phyloP scores from a whole-genome alignment of 2,329 filamentous ascomycete species.

The Colletotrichum destructivum region DNA sequence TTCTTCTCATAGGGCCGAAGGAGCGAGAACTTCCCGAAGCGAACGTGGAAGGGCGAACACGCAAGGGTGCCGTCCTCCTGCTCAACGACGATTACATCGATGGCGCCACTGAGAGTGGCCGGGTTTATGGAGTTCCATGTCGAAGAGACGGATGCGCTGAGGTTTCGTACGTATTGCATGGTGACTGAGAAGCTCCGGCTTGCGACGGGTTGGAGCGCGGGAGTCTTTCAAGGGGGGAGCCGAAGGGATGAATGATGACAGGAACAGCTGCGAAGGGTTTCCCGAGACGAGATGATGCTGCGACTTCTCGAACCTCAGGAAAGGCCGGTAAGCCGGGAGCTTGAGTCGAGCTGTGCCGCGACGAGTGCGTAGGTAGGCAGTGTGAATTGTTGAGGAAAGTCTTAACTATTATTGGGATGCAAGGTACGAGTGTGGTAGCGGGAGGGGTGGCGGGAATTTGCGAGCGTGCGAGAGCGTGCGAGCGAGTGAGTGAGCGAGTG shows the following conservation, averaged over 20 bases:
- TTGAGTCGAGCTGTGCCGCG: conserved; percentile 10
- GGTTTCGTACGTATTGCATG: conserved; percentile 98
- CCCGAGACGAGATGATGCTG: conserved; percentile 9
- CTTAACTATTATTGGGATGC: conserved; percentile 29
- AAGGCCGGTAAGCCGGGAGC: neutral
- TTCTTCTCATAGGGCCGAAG: conserved; percentile 97
- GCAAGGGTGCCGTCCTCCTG: conserved; percentile 90
- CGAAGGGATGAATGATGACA: neutral
- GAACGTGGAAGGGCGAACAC: conserved; percentile 98
- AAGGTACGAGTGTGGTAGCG: conserved; percentile 25
- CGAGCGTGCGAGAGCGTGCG: neutral
- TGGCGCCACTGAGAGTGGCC: conserved; percentile 95
- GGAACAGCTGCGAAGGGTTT: conserved; percentile 6
- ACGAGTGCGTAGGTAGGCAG: conserved; percentile 11
- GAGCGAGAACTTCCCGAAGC: conserved; percentile 98
- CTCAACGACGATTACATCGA: conserved; percentile 98
- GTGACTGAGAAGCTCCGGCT: conserved; percentile 45
- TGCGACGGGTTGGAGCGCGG: conserved; percentile 19
- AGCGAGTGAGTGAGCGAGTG: conserved; percentile 4
- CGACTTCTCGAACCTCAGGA: conserved; percentile 10
- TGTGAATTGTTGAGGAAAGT: conserved; percentile 30
- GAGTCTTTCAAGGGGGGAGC: conserved; percentile 3
- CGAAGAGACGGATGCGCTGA: conserved; percentile 96
- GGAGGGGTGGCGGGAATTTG: conserved; percentile 16
- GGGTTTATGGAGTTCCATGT: conserved; percentile 99